phyloP scores from a whole-genome alignment of 148 eudicot species.

The Persicaria maculosa region DNA sequence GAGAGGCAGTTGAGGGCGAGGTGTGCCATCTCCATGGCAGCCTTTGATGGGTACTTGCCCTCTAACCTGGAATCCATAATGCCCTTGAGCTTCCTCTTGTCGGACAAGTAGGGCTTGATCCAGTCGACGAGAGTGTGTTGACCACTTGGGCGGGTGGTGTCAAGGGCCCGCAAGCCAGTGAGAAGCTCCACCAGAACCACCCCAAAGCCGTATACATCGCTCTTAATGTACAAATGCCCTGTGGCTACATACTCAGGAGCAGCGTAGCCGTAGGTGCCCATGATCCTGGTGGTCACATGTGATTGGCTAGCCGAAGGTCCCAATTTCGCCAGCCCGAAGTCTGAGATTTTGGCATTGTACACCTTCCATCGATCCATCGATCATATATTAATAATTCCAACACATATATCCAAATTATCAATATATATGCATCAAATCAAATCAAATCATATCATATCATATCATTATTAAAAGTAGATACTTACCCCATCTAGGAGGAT shows the following conservation, averaged over 20 bases:
- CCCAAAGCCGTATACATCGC: conserved; percentile 82
- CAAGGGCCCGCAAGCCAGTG: conserved; percentile 57
- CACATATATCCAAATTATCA: not conserved
- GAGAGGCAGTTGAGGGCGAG: conserved; percentile 59
- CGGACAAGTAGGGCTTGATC: conserved; percentile 54
- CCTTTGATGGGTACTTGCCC: conserved; percentile 62
- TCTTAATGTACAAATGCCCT: conserved; percentile 78
- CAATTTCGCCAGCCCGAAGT: conserved; percentile 71
- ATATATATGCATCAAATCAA: not conserved
- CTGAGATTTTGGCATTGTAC: conserved; percentile 71
- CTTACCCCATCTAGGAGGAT: conserved; percentile 80
- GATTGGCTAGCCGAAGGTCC: conserved; percentile 64
- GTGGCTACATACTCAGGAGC: conserved; percentile 89
- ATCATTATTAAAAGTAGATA: no score
- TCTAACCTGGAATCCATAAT: conserved; percentile 66
- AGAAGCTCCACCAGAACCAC: conserved; percentile 73
- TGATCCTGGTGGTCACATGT: conserved; percentile 64
- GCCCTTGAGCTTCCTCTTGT: conserved; percentile 42
- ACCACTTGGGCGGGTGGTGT: conserved; percentile 44
- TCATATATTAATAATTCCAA: no score
- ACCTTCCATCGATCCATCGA: conserved; percentile 31
- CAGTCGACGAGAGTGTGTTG: conserved; percentile 45
- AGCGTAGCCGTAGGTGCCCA: conserved; percentile 84
- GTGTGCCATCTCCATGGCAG: conserved; percentile 48
- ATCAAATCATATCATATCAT: not conserved